Evolutionary conservation across 2,329 filamentous ascomycete species (phyloP), one percentile per base, ranked within the genome.

Genomic region (Pseudopithomyces chartarum): DNA sequence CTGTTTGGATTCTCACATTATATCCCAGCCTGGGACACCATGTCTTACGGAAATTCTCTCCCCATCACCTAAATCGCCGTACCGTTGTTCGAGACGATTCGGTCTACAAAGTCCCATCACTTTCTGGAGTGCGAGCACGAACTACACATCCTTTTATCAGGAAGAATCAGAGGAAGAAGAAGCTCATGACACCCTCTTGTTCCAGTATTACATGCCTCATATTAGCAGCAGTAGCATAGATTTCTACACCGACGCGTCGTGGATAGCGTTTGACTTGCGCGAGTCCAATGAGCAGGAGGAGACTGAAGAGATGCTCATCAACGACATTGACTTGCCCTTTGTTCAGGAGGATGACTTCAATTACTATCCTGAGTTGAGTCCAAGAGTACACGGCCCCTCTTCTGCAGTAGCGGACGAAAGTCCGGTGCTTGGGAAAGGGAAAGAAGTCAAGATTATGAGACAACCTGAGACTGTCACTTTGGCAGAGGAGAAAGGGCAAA

Each of bases 181-280:
- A 11, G 6, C 4, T 1, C 29, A 48, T 7, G 45, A 26, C 7
- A 19, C 11, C n/a, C 17, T 23, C 15, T 2, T 11, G 8, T 60
- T 60, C 23, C 54, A 57, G 1, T 62, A 62, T 49, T 64, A 62
- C 38, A 32, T 62, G 12, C 59, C 61, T 2, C 57, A 55, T 23
- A 34, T 59, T 26, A 62, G 61, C 38, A 52, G 19, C 33, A 51
- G 44, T 26, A 36, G 12, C 3, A 38, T 2, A 2, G 57, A 60
- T 19, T 50, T 53, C 19, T 63, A 63, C 50, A 57, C 56, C 8
- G 49, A 51, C 15, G 20, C 20, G 6, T 19, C 38, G 5, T 54
- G 40, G 34, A 36, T 57, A 10, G 55, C 51, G 6, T 57, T 47
- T 22, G 54, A 56, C 17, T 34, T 47, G 19, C 32, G 22, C 15